Conservation (phyloP, 208 protist species). For the Leishmania mexicana region DNA sequence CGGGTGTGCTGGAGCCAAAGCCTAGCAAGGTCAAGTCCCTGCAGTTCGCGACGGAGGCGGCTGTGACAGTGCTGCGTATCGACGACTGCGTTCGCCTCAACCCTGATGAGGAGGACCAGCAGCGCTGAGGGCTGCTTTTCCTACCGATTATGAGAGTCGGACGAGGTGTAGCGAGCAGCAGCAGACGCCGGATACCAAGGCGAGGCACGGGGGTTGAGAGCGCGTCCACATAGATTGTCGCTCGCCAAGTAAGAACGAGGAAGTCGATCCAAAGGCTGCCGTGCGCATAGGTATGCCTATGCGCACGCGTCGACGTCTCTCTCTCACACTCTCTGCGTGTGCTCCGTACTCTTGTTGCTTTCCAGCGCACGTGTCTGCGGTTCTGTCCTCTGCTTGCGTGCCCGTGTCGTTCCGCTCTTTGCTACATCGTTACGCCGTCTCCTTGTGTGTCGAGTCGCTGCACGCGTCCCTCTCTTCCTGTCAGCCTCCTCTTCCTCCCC, state of each 20-base stretch:
- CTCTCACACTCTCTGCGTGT: neutral
- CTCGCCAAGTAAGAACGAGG: neutral
- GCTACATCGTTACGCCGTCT: neutral
- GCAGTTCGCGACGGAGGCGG: slow-evolving; percentile 99
- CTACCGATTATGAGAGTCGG: neutral
- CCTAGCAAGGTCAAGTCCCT: slow-evolving; percentile 99
- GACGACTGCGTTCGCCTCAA: slow-evolving; percentile 99
- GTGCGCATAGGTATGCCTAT: neutral
- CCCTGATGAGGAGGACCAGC: slow-evolving; percentile 77
- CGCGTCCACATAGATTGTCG: neutral
- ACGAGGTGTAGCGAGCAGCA: neutral
- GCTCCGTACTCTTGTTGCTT: neutral
- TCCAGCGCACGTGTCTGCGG: neutral
- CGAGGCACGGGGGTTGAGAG: neutral
- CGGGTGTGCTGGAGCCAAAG: slow-evolving; percentile 99
- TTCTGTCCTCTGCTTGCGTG: neutral
- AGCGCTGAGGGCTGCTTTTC: slow-evolving; percentile 11
- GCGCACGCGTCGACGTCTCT: neutral
- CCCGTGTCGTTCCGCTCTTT: neutral
- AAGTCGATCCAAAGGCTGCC: neutral
- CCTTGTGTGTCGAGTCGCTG: neutral
- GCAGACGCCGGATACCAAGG: neutral
- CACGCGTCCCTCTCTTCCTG: neutral
- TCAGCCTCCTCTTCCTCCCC: neutral
- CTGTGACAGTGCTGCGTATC: slow-evolving; percentile 99